Percentiles rank a stretch among this genome's conserved stretches.
Conservation (phyloP, 495 filamentous ascomycete genomes). For the Antarctomyces pellizariae region DNA sequence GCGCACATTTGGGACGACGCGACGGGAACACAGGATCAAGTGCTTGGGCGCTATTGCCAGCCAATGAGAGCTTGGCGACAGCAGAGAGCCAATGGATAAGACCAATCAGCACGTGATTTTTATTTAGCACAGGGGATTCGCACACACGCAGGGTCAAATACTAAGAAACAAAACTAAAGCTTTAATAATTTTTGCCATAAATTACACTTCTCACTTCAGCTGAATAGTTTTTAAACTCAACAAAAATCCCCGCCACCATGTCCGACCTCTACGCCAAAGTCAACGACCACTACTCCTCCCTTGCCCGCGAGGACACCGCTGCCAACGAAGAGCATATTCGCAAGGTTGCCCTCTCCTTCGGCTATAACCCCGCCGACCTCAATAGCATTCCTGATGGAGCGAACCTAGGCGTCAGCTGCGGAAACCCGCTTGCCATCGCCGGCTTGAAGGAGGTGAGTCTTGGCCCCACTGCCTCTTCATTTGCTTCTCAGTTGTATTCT, state of each 20-base stretch:
- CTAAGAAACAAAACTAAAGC: too few species aligned
- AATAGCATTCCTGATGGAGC: constrained; percentile 26
- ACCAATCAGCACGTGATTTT: too few species aligned
- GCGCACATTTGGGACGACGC: too few species aligned
- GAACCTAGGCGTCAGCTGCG: constrained; percentile 43
- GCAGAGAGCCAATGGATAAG: too few species aligned
- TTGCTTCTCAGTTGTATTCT: neutral
- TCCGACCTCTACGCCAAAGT: constrained; percentile 17
- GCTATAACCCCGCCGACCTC: constrained; percentile 32
- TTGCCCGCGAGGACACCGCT: constrained; percentile 10
- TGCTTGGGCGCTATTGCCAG: too few species aligned
- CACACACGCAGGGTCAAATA: too few species aligned
- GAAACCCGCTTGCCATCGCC: constrained; percentile 35
- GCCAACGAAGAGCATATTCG: constrained; percentile 15
- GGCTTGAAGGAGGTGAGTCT: constrained; percentile 23
- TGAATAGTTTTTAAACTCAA: neutral
- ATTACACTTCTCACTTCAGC: too few species aligned
- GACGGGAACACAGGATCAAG: too few species aligned
- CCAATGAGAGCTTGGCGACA: too few species aligned
- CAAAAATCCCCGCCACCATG: constrained; percentile 8
- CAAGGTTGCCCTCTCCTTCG: constrained; percentile 33
- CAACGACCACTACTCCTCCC: constrained; percentile 16
- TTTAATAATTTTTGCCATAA: too few species aligned
- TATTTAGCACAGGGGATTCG: too few species aligned
- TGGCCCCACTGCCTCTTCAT: too few species aligned